Conservation (phyloP, 306 rosid species). For the Casuarina glauca region DNA sequence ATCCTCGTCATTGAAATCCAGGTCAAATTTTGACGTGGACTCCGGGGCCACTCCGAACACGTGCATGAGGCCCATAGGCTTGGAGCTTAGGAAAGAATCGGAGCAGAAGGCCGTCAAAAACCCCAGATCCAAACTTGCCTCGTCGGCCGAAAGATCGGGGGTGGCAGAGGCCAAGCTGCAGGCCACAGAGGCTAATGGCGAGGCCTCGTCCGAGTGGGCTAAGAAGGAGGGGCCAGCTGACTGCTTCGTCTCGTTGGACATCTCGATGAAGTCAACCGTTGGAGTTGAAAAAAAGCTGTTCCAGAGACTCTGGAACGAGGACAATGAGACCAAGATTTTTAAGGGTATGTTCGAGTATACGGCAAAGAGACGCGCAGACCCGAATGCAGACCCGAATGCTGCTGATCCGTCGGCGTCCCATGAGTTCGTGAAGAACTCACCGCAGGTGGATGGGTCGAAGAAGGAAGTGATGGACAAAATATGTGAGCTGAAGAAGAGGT, state of each 20-base stretch:
- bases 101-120: constrained; percentile 30
- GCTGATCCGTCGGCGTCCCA: constrained; percentile 33
- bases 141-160: constrained; percentile 29
- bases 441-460: constrained; percentile 36
- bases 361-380: constrained; percentile 35
- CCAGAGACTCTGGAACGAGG: constrained; percentile 63
- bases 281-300: constrained; percentile 41
- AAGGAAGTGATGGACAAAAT: constrained; percentile 52
- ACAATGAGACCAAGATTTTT: constrained; percentile 47
- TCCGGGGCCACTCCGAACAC: constrained; percentile 12
- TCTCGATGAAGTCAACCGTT: constrained; percentile 30
- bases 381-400: too few species aligned
- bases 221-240: constrained; percentile 41
- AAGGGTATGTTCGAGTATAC: constrained; percentile 46
- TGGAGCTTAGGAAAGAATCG: constrained; percentile 52
- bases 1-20: constrained; percentile 43
- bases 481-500: constrained; percentile 60
- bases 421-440: constrained; percentile 46
- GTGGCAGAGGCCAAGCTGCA: constrained; percentile 35
- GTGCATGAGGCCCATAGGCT: constrained; percentile 40
- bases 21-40: constrained; percentile 44
- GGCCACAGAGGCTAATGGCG: not conserved
- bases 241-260: constrained; percentile 26
- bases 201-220: constrained; percentile 33
- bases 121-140: constrained; percentile 38